phyloP scores from a whole-genome alignment of 805 yeast genomes.

The Cyberlindnera xishuangbannaensis region DNA sequence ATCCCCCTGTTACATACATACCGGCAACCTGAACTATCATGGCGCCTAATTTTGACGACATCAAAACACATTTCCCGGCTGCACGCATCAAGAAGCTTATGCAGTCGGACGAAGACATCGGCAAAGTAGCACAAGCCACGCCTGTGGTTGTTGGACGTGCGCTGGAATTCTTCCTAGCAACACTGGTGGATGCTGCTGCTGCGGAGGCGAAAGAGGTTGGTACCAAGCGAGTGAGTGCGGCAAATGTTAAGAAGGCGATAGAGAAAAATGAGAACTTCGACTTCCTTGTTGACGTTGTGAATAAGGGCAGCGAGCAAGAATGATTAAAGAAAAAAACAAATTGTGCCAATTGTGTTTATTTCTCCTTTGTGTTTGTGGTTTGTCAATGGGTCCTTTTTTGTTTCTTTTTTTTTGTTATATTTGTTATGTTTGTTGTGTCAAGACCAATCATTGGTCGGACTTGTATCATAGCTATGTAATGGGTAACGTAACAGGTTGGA shows the following conservation, averaged over 20 bases:
- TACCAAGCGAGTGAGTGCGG: constrained; percentile 74
- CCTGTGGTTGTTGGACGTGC: constrained; percentile 98
- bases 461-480: too few species aligned
- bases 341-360: too few species aligned
- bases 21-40: too few species aligned
- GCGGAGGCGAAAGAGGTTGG: constrained; percentile 71
- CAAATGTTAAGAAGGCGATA: constrained; percentile 80
- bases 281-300: constrained; percentile 44
- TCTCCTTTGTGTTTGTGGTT: not conserved
- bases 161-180: constrained; percentile 83
- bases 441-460: too few species aligned
- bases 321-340: too few species aligned
- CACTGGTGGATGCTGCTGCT: constrained; percentile 79
- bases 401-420: not conserved
- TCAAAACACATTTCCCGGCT: constrained; percentile 82
- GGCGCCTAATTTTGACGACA: constrained; percentile 30
- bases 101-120: constrained; percentile 98
- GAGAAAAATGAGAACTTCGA: constrained; percentile 87
- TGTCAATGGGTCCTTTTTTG: not conserved
- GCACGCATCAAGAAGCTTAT: constrained; percentile 93
- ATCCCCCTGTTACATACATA: too few species aligned
- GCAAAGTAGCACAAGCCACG: constrained; percentile 97
- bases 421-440: not conserved
- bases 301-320: constrained; percentile 9
- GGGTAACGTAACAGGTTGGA: too few species aligned